A percentile compares a stretch with the other conserved stretches of the same genome.
phyloP scores from a whole-genome alignment of 768 basidiomycete species.

The Austroboletus festivus region DNA sequence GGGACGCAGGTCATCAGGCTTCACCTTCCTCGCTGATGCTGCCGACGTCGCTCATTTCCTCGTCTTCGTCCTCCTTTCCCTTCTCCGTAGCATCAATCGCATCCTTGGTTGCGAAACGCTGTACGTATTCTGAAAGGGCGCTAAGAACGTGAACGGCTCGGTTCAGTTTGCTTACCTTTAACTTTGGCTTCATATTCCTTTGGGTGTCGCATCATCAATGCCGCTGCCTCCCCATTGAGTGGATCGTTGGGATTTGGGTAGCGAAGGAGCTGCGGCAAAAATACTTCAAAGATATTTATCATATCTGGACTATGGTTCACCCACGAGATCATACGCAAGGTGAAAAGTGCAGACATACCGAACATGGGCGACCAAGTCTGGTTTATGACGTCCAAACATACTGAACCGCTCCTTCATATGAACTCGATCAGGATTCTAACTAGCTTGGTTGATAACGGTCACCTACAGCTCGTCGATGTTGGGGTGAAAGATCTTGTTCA shows the following conservation, averaged over 20 bases:
- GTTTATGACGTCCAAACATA: slow-evolving; percentile 98
- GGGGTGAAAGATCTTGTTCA: slow-evolving; percentile 99
- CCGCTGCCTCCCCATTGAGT: slow-evolving; percentile 96
- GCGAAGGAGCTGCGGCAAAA: slow-evolving; percentile 92
- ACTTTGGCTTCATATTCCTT: slow-evolving; percentile 95
- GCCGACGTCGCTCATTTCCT: slow-evolving; percentile 85
- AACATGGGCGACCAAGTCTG: slow-evolving; percentile 99
- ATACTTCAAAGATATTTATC: slow-evolving; percentile 99
- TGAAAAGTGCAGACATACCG: slow-evolving; percentile 50
- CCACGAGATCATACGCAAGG: not conserved
- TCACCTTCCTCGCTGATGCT: slow-evolving; percentile 71
- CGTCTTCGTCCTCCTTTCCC: slow-evolving; percentile 66
- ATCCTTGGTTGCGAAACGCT: slow-evolving; percentile 88
- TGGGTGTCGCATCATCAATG: slow-evolving; percentile 94
- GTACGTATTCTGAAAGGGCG: slow-evolving; percentile 77
- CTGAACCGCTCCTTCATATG: slow-evolving; percentile 80
- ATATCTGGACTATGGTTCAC: slow-evolving; percentile 60
- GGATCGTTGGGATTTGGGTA: slow-evolving; percentile 99
- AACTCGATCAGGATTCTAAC: slow-evolving; percentile 6
- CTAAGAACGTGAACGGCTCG: not conserved
- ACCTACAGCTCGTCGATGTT: slow-evolving; percentile 98
- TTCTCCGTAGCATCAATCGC: slow-evolving; percentile 73
- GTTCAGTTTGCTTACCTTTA: slow-evolving; percentile 55
- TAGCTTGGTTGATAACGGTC: slow-evolving; percentile 2
- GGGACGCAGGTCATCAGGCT: slow-evolving; percentile 23